Evolutionary conservation across 164 flowering plant genomes (phyloP).

Genomic region (Malania oleifera): DNA sequence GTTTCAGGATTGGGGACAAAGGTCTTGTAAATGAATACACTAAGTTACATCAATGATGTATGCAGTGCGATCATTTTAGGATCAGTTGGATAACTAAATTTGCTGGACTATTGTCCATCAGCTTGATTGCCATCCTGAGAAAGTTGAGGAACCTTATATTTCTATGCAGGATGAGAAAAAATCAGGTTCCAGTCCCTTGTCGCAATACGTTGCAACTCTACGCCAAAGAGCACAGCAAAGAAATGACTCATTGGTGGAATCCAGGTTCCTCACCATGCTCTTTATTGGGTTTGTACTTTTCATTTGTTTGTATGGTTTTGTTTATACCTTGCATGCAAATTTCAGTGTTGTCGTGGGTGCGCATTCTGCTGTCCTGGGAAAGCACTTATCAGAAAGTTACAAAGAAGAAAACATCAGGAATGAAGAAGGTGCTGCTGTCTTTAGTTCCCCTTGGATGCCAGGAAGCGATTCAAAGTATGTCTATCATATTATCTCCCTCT

Average conservation of each 20-base stretch:
- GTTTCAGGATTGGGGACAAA: no score
- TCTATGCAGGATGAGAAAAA: slow-evolving; percentile 2
- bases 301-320: not conserved
- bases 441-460: slow-evolving; percentile 4
- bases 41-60: no score
- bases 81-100: no score
- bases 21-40: no score
- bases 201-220: not conserved
- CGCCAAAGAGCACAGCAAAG: not conserved
- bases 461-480: not conserved
- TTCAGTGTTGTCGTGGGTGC: not conserved
- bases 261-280: not conserved
- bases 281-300: not conserved
- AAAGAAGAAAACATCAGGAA: not conserved
- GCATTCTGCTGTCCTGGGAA: not conserved
- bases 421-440: not conserved
- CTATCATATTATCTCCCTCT: no score
- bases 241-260: slow-evolving; percentile 3
- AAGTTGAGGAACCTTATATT: not conserved
- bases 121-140: not conserved
- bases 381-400: not conserved
- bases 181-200: not conserved
- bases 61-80: no score
- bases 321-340: not conserved
- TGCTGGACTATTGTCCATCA: no score